These are phyloP conservation scores for Wickerhamomyces sp. DNA, from an alignment of 1,139 yeast genomes.

Conservation along the genomic window DNA sequence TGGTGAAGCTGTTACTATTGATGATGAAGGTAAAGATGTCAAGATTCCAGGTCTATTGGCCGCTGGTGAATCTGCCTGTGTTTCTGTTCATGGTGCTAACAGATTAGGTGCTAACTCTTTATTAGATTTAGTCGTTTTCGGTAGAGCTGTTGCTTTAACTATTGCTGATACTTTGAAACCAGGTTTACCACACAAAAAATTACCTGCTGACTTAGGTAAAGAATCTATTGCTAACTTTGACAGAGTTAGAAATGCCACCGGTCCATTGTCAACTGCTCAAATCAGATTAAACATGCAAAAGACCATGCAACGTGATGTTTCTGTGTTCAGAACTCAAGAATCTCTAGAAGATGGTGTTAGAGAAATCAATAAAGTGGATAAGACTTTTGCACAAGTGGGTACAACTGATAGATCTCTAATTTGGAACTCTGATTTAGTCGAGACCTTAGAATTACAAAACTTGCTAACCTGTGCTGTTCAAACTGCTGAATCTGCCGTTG, in stretches of 20 bases:
- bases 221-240: slow-evolving; percentile 91
- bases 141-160: slow-evolving; percentile 96
- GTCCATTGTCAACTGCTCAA: slow-evolving; percentile 78
- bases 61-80: slow-evolving; percentile 99
- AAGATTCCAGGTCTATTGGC: slow-evolving; percentile 93
- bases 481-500: slow-evolving; percentile 92
- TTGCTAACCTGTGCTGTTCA: slow-evolving; percentile 96
- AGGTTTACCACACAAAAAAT: slow-evolving; percentile 76
- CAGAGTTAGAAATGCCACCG: slow-evolving; percentile 78
- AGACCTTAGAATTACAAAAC: slow-evolving; percentile 94
- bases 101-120: slow-evolving; percentile 99
- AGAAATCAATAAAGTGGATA: slow-evolving; percentile 73
- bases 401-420: slow-evolving; percentile 97
- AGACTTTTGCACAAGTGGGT: slow-evolving; percentile 65
- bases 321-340: slow-evolving; percentile 93
- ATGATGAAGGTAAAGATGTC: slow-evolving; percentile 85
- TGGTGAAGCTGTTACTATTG: slow-evolving; percentile 87
- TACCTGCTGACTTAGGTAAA: slow-evolving; percentile 82
- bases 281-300: slow-evolving; percentile 92
- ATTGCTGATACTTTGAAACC: slow-evolving; percentile 83
- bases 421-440: slow-evolving; percentile 97
- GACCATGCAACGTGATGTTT: slow-evolving; percentile 95
- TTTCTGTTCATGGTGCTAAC: slow-evolving; percentile 98
- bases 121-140: slow-evolving; percentile 94
- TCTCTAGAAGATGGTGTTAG: slow-evolving; percentile 90